Evolutionary conservation across 208 protist species (phyloP).

Genomic region (Herpetomonas samuelpessoai): DNA sequence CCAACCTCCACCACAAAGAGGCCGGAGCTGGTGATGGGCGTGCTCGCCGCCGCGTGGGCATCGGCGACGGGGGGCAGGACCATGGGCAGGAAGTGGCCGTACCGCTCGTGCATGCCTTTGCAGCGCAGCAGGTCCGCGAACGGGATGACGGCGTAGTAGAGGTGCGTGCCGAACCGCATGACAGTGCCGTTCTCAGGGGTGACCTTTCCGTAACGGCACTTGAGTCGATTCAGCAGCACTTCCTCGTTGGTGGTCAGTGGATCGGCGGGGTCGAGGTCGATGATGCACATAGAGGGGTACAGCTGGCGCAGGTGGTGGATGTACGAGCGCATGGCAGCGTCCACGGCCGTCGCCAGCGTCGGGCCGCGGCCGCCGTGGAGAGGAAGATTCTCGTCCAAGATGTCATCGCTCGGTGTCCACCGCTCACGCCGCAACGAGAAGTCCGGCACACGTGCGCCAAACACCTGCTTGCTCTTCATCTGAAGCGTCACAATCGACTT

Average conservation of each 20-base stretch:
- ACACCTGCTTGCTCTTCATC: slow-evolving; percentile 77
- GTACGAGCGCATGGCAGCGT: slow-evolving; percentile 64
- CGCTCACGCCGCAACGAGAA: slow-evolving; percentile 61
- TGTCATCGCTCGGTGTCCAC: slow-evolving; percentile 61
- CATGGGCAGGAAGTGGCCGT: slow-evolving; percentile 4
- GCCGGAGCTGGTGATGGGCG: slow-evolving; percentile 48
- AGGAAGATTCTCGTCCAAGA: slow-evolving; percentile 67
- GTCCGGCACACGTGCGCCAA: slow-evolving; percentile 78
- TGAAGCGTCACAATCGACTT: slow-evolving; percentile 68
- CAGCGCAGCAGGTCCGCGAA: slow-evolving; percentile 44
- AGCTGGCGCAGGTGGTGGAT: slow-evolving; percentile 48
- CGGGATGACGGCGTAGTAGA: slow-evolving; percentile 70
- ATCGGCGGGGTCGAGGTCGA: slow-evolving; percentile 74
- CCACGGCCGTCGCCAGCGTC: slow-evolving; percentile 29
- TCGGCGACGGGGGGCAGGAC: slow-evolving; percentile 11
- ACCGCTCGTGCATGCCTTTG: slow-evolving; percentile 14
- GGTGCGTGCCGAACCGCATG: slow-evolving; percentile 52
- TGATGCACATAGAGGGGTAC: slow-evolving; percentile 63
- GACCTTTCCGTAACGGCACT: slow-evolving; percentile 86
- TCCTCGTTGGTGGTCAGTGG: slow-evolving; percentile 42
- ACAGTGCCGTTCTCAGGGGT: slow-evolving; percentile 32
- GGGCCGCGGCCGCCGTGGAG: slow-evolving; percentile 14
- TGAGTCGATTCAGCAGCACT: slow-evolving; percentile 65
- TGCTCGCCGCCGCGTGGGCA: slow-evolving; percentile 9
- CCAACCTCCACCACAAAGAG: slow-evolving; percentile 84